Evolutionary conservation across 2,329 filamentous ascomycete genomes (phyloP).

Genomic region (Talaromyces verruculosus): DNA sequence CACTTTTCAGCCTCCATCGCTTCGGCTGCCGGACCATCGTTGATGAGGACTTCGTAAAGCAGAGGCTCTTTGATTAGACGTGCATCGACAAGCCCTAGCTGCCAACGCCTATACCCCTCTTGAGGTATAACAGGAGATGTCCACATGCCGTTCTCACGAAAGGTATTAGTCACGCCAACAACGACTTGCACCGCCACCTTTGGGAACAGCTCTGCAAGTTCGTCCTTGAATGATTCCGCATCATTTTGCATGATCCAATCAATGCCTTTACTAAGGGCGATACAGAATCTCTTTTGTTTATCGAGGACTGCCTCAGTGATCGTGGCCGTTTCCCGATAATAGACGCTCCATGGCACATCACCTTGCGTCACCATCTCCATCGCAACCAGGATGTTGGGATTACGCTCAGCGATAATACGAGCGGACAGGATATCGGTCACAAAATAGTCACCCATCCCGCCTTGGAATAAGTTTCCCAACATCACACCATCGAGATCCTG

Average conservation of each 20-base stretch:
- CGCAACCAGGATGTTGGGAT: background rate
- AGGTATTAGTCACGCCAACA: constrained; percentile 5
- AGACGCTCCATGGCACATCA: constrained; percentile 13
- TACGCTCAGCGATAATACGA: background rate
- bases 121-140: constrained; percentile 7
- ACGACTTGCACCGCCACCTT: background rate
- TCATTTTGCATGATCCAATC: constrained; percentile 11
- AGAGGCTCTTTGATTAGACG: too few relatives aligned
- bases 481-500: constrained; percentile 16
- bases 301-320: background rate
- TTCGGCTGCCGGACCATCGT: too few relatives aligned
- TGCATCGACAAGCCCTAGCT: too few relatives aligned
- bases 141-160: constrained; percentile 13
- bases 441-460: constrained; percentile 18
- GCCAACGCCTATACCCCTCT: background rate
- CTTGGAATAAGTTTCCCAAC: constrained; percentile 13
- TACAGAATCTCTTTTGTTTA: constrained; percentile 3
- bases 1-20: too few relatives aligned
- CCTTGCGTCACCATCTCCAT: constrained; percentile 16
- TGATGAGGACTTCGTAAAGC: too few relatives aligned
- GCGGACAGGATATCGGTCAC: constrained; percentile 11
- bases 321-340: constrained; percentile 6
- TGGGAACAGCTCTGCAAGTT: constrained; percentile 9
- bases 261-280: constrained; percentile 3
- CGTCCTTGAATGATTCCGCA: constrained; percentile 4